These are phyloP conservation scores for Berberis vulgaris DNA, from an alignment of 164 flowering plant species.

Conservation along the genomic window DNA sequence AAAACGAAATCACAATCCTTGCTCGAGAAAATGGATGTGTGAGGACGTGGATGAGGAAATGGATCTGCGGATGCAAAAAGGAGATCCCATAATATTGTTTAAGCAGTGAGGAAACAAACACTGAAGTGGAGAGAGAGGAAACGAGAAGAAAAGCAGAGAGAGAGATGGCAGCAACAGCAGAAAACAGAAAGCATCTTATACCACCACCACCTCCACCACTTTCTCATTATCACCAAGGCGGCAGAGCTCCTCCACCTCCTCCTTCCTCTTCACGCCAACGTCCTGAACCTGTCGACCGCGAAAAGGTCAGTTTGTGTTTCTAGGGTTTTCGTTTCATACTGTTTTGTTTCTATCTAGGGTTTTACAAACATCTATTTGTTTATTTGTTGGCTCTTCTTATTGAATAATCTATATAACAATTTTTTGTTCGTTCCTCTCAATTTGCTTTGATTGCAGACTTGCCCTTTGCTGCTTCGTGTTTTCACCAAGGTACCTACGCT, in stretches of 20 bases:
- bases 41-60: no score
- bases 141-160: background rate
- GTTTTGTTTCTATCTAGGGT: background rate
- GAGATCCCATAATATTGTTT: no score
- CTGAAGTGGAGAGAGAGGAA: background rate
- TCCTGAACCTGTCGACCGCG: slow-evolving; percentile 51
- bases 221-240: slow-evolving; percentile 8
- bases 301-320: slow-evolving; percentile 18
- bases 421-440: background rate
- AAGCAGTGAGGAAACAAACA: no score
- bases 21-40: no score
- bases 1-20: no score
- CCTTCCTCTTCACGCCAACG: slow-evolving; percentile 41
- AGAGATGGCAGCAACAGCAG: background rate
- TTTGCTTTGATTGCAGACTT: slow-evolving; percentile 42
- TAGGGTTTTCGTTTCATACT: background rate
- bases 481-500: slow-evolving; percentile 63
- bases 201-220: slow-evolving; percentile 4
- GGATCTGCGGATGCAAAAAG: no score
- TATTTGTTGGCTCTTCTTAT: background rate
- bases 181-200: background rate
- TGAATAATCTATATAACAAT: background rate
- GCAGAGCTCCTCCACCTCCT: slow-evolving; percentile 32
- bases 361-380: background rate
- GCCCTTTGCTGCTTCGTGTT: slow-evolving; percentile 76